Base-by-base conservation (phyloP, 2,329 filamentous ascomycete genomes). In the Hypoxylon sp. region DNA sequence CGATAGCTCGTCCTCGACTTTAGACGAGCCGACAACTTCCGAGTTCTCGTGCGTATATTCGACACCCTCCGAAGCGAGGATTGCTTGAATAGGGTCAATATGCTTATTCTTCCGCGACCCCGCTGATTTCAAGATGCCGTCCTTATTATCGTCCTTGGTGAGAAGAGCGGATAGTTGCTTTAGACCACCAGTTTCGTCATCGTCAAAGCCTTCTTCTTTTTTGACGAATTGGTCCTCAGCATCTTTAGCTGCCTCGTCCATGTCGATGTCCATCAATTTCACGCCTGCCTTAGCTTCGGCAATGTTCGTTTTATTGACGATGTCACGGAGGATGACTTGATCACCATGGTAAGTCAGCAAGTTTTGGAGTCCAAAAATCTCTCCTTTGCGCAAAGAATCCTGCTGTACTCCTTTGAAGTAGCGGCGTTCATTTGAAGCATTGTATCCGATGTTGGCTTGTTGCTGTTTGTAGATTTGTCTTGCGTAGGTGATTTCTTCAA, bases 401-500 rank as follows among this genome's bases (percentile, higher is more conserved):
- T 97, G 91, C 80, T 98, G 95, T 0, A 98, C 93, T 44, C 96
- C 96, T 72, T 92, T 94, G 83, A 99, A 99, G 79, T 99, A 99
- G 1, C 96, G 89, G 2, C 96, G 90, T 79, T 99, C 96, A 4
- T 91, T 92, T 0, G 93, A 97, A 0, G 96, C 96, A 35, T 91
- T 97, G 80, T 99, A 98, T 0, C 93, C 96, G 65, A 99, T 98
- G 75, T 98, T 98, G 27, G 96, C 95, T 81, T 98, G 96, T 76
- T 99, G 96, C 77, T 99, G 96, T 79, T 99, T 99, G 85, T 99
- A 99, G 42, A 99, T 96, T 75, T 99, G 96, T 6, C 96, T 88
- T 0, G 95, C 96, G 75, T 99, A 99, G 6, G 98, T 93, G 59
- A 98, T 96, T 79, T 99, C 96, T 77, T 99, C 96, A 15, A 99